Evolutionary conservation across 2,329 filamentous ascomycete genomes (phyloP).

Genomic region (Metarhizium brunneum): DNA sequence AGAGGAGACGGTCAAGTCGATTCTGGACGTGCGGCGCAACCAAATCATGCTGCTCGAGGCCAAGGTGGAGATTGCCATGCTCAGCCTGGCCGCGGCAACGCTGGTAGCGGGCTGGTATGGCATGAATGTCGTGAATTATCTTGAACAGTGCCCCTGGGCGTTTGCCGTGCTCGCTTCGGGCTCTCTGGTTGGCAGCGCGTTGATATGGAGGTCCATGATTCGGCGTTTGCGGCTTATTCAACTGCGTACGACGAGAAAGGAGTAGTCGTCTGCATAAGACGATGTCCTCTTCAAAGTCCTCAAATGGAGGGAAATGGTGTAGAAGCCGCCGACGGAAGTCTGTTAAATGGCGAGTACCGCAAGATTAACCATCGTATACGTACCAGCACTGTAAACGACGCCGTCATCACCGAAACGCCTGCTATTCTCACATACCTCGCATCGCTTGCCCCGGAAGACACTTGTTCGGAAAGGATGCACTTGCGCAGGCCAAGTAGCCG

Average conservation of each 20-base stretch:
- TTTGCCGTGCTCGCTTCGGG: constrained; percentile 12
- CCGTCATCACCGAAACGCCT: constrained; percentile 20
- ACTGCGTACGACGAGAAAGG: not conserved
- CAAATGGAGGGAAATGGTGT: constrained; percentile 8
- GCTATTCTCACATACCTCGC: constrained; percentile 24
- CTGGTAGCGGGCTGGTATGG: constrained; percentile 25
- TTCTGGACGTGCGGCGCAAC: constrained; percentile 24
- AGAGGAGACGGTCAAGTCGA: constrained; percentile 21
- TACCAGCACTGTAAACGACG: constrained; percentile 19
- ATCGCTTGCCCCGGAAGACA: constrained; percentile 11
- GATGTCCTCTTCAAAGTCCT: constrained; percentile 18
- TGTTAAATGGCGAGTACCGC: constrained; percentile 19
- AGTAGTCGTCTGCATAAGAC: constrained; percentile 16
- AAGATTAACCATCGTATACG: constrained; percentile 19
- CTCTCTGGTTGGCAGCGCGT: constrained; percentile 2
- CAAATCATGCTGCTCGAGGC: constrained; percentile 29
- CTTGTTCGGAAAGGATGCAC: constrained; percentile 11
- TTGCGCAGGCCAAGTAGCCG: constrained; percentile 15
- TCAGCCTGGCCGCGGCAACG: constrained; percentile 24
- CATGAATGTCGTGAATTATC: constrained; percentile 27
- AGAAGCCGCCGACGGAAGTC: constrained; percentile 20
- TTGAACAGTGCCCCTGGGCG: constrained; percentile 21
- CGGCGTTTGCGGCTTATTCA: constrained; percentile 1
- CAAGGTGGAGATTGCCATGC: constrained; percentile 25
- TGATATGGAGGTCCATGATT: constrained; percentile 6